phyloP scores from a whole-genome alignment of 768 basidiomycete species.

The Amanita pseudoporphyria region DNA sequence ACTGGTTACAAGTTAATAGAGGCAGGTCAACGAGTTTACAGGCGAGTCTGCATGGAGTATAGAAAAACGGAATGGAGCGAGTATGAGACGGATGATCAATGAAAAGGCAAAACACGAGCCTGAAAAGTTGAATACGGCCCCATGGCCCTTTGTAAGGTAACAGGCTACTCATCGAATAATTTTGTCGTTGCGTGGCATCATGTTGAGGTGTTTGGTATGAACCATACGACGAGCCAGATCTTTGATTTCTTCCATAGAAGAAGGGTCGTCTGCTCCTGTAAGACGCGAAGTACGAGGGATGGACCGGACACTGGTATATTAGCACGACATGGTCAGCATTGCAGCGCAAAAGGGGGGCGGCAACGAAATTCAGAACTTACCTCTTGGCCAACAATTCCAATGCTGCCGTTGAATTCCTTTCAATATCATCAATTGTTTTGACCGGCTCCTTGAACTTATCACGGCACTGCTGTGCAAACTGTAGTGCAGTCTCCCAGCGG shows the following conservation, averaged over 20 bases:
- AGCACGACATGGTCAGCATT: slow-evolving; percentile 9
- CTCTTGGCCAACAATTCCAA: slow-evolving; percentile 14
- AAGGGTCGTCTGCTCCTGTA: slow-evolving; percentile 10
- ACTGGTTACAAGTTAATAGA: too few relatives aligned
- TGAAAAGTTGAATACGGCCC: too few relatives aligned
- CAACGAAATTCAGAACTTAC: slow-evolving; percentile 6
- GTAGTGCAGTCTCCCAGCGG: slow-evolving; percentile 12
- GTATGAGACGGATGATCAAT: too few relatives aligned
- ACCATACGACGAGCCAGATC: slow-evolving; percentile 10
- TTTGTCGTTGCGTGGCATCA: background rate
- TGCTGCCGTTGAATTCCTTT: slow-evolving; percentile 11
- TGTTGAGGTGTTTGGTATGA: slow-evolving; percentile 8
- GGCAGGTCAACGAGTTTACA: too few relatives aligned
- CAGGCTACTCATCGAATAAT: background rate
- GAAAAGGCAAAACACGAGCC: too few relatives aligned
- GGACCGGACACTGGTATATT: slow-evolving; percentile 12
- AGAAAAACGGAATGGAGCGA: too few relatives aligned
- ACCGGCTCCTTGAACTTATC: slow-evolving; percentile 11
- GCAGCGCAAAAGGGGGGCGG: slow-evolving; percentile 1
- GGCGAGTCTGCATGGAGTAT: too few relatives aligned
- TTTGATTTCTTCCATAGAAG: slow-evolving; percentile 8
- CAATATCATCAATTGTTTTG: slow-evolving; percentile 8
- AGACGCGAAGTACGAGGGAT: slow-evolving; percentile 11
- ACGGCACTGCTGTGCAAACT: slow-evolving; percentile 9
- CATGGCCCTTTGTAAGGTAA: too few relatives aligned